Conservation (phyloP, 2,329 filamentous ascomycete genomes). For the Calonectria ilicicola region DNA sequence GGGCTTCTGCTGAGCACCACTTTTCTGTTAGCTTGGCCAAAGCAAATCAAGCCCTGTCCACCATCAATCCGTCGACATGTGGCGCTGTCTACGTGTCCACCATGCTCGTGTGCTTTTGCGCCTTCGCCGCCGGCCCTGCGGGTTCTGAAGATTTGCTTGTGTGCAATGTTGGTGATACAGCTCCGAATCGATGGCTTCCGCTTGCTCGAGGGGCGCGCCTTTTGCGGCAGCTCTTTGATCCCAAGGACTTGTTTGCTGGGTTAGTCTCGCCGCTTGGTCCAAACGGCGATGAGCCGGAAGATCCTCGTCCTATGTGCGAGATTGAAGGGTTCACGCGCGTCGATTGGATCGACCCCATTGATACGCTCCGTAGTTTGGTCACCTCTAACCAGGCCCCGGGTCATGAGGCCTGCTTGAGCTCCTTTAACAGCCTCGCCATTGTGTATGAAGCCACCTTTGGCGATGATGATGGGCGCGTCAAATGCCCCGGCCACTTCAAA, state of each 20-base stretch:
- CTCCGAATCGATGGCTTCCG: not conserved
- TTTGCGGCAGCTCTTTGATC: not conserved
- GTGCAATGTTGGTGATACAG: not conserved
- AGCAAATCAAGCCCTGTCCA: not conserved
- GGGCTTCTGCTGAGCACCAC: not conserved
- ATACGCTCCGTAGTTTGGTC: slow-evolving; percentile 34
- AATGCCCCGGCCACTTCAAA: not conserved
- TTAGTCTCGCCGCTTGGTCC: not conserved
- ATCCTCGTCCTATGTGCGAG: not conserved
- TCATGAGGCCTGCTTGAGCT: slow-evolving; percentile 26
- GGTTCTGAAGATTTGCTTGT: not conserved
- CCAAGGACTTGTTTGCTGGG: not conserved
- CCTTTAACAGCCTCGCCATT: not conserved
- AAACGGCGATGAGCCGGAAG: not conserved
- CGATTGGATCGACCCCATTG: slow-evolving; percentile 36
- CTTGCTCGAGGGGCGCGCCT: not conserved
- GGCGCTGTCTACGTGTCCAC: slow-evolving; percentile 9
- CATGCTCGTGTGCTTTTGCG: slow-evolving; percentile 7
- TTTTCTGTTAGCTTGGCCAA: not conserved
- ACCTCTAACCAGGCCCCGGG: slow-evolving; percentile 32
- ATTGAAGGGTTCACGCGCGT: slow-evolving; percentile 2
- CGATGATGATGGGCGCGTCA: not conserved
- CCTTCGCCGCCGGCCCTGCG: slow-evolving; percentile 2
- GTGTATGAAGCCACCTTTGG: slow-evolving; percentile 12
- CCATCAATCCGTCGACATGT: not conserved